Percentiles rank a stretch among this genome's conserved stretches.
Evolutionary conservation across 371 early-diverging fungal genomes (phyloP).

Genomic region (Apophysomyces ossiformis): DNA sequence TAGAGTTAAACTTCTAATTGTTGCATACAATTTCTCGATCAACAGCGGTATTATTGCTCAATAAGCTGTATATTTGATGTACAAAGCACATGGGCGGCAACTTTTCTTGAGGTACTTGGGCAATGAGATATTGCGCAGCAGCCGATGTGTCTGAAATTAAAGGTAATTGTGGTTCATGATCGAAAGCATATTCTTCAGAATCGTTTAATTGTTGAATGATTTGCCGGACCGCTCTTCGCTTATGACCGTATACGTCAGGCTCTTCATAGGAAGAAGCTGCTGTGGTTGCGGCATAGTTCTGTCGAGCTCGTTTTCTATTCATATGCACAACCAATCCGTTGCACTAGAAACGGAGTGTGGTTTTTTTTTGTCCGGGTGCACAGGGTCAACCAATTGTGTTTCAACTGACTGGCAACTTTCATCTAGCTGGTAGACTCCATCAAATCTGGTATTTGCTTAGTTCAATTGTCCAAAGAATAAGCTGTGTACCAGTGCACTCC

Average conservation of each 20-base stretch:
- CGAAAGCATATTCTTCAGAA: conserved; percentile 21
- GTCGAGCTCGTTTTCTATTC: conserved; percentile 13
- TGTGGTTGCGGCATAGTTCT: conserved; percentile 11
- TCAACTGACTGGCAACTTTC: too few species aligned
- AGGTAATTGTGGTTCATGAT: conserved; percentile 17
- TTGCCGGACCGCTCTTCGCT: conserved; percentile 11
- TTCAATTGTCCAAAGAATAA: too few species aligned
- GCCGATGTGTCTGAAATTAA: conserved; percentile 34
- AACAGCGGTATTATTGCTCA: conserved; percentile 36
- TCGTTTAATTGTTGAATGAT: background rate
- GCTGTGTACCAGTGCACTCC: too few species aligned
- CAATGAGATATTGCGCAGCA: conserved; percentile 40
- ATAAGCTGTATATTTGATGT: conserved; percentile 46
- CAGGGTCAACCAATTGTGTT: too few species aligned
- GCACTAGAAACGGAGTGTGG: too few species aligned
- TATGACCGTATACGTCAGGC: conserved; percentile 19
- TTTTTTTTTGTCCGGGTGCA: too few species aligned
- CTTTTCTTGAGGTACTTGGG: conserved; percentile 13
- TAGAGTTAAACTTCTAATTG: background rate
- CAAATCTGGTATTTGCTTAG: too few species aligned
- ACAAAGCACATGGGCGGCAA: conserved; percentile 33
- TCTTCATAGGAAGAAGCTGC: background rate
- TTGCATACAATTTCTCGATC: conserved; percentile 45
- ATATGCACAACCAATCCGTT: background rate
- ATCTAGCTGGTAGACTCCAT: too few species aligned